Base-by-base conservation (phyloP, 1,284 basidiomycete genomes). In the Trichosporon sp. region DNA sequence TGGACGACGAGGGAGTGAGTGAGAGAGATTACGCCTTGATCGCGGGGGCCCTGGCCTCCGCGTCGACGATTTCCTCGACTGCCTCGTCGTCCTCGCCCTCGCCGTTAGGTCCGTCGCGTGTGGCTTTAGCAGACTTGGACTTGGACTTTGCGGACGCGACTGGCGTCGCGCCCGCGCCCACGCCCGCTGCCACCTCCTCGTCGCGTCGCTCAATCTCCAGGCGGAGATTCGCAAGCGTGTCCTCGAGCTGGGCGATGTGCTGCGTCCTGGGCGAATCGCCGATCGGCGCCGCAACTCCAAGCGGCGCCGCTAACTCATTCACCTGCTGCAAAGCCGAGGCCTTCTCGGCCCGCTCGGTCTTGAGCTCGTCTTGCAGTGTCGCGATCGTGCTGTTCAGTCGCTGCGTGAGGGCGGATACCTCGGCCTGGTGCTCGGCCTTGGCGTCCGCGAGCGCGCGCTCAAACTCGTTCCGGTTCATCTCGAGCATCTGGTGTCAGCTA, bases 321-420 rank as follows among this genome's bases (percentile, higher is more conserved):
- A 63, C 40, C 37, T 62, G 52, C 25, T 59, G 33, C 11, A 59
- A 40, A 4, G 63, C 59, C 13, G 56, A 52, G 14, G 63, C 59
- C 63, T 64, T 64, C 56, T 61, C 60, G 27, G 52, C 60, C 19
- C 60, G 52, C 56, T 58, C 59, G 1, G 32, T 31, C 32, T 54
- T 37, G 54, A 66, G 54, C 32, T 57, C 49, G 4, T 84, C 75
- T 73, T 89, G 89, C 56, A 96, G 84, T 2, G 89, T 88, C 19
- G 49, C 14, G 14, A 54, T 29, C 19, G 25, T 27, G 14, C 3
- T n/a, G 49, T 54, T 54, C 27, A 54, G 49, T 25, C 27, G 13
- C 25, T 54, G 13, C 16, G 49, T 54, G 27, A 40, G 25, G 13
- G 54, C 60, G n/a, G 52, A 25, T n/a, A 60, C 49, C 11, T 46